phyloP scores from a whole-genome alignment of 345 rosid species.

The Salix udensis region DNA sequence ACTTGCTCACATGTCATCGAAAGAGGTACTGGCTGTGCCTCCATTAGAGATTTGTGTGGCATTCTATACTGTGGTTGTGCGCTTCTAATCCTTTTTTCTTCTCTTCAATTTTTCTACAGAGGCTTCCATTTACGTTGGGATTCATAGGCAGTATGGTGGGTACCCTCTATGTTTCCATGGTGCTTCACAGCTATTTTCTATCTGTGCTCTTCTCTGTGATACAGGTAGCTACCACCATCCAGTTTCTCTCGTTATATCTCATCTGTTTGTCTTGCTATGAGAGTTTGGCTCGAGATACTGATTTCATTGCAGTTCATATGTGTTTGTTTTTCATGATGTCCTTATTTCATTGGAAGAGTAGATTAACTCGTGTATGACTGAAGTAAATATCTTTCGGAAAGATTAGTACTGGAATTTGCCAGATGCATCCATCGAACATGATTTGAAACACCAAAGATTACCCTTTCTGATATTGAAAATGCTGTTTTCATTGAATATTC shows the following conservation, averaged over 20 bases:
- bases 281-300: background rate
- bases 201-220: conserved; percentile 86
- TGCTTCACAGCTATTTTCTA: conserved; percentile 89
- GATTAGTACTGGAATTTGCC: background rate
- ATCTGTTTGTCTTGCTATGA: background rate
- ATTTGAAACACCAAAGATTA: background rate
- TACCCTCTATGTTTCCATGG: conserved; percentile 88
- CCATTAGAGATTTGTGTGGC: background rate
- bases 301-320: background rate
- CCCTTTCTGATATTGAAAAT: background rate
- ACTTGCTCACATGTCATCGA: conserved; percentile 75
- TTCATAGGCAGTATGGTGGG: conserved; percentile 86
- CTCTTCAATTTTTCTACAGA: conserved; percentile 44
- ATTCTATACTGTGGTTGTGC: background rate
- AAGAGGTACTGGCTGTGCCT: conserved; percentile 48
- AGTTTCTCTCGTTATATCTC: background rate
- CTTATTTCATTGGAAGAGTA: background rate
- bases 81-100: background rate
- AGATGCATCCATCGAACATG: background rate
- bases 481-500: background rate
- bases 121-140: conserved; percentile 84
- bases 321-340: background rate
- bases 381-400: background rate
- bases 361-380: background rate
- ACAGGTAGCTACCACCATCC: conserved; percentile 46